phyloP scores from a whole-genome alignment of 2,329 filamentous ascomycete species.

The Lecanicillium sp. region DNA sequence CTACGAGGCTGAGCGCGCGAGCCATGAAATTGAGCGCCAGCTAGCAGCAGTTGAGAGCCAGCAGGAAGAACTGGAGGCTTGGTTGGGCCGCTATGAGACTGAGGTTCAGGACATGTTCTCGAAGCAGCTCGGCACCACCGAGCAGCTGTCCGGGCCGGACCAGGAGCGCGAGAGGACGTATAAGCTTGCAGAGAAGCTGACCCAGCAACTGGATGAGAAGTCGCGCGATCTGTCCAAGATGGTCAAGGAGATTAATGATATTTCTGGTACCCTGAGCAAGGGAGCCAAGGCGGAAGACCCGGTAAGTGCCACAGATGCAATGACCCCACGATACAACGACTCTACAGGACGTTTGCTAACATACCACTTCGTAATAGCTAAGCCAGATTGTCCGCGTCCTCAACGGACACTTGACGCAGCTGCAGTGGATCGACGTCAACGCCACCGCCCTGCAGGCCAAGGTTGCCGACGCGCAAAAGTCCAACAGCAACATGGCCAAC shows the following conservation, averaged over 20 bases:
- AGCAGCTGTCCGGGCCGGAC: conserved; percentile 78
- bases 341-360: conserved; percentile 17
- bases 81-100: conserved; percentile 83
- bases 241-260: conserved; percentile 96
- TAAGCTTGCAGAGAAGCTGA: conserved; percentile 88
- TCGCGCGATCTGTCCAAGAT: conserved; percentile 87
- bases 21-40: conserved; percentile 88
- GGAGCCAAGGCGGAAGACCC: conserved; percentile 82
- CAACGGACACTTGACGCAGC: conserved; percentile 83
- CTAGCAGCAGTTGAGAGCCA: conserved; percentile 83
- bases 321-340: conserved; percentile 5
- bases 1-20: conserved; percentile 88
- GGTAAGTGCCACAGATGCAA: conserved; percentile 60
- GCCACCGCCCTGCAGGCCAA: conserved; percentile 75
- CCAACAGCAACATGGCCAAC: conserved; percentile 54
- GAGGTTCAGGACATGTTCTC: conserved; percentile 86
- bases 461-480: conserved; percentile 74
- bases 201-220: conserved; percentile 86
- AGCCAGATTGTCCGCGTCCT: conserved; percentile 93
- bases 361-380: conserved; percentile 44
- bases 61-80: conserved; percentile 81
- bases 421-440: conserved; percentile 89
- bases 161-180: conserved; percentile 95
- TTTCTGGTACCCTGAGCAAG: conserved; percentile 83
- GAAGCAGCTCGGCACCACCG: conserved; percentile 67